phyloP scores from a whole-genome alignment of 1,284 basidiomycete species.

The Clitocybe nebularis region DNA sequence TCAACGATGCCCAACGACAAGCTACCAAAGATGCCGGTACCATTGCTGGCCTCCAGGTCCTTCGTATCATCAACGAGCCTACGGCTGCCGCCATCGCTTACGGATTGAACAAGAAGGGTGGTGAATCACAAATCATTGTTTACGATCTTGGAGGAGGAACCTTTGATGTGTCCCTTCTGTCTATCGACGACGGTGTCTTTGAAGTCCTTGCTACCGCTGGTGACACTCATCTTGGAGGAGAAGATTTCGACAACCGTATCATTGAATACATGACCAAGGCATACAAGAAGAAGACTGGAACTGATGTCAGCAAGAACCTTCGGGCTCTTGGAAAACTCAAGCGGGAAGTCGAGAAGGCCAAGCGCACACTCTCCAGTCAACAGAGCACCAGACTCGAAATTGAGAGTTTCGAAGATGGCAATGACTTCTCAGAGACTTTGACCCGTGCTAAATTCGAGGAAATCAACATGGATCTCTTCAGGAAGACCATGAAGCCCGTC shows the following conservation, averaged over 20 bases:
- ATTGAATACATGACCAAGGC: slow-evolving; percentile 90
- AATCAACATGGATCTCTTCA: slow-evolving; percentile 97
- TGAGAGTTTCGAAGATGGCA: slow-evolving; percentile 92
- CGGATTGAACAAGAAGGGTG: slow-evolving; percentile 94
- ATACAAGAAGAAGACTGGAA: slow-evolving; percentile 95
- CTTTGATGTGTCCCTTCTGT: slow-evolving; percentile 97
- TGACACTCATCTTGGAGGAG: slow-evolving; percentile 98
- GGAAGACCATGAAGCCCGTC: slow-evolving; percentile 99
- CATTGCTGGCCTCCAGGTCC: slow-evolving; percentile 93
- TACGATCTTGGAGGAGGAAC: slow-evolving; percentile 99
- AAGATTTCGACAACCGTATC: slow-evolving; percentile 97
- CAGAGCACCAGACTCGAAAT: slow-evolving; percentile 87
- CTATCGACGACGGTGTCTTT: slow-evolving; percentile 97
- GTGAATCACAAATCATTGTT: slow-evolving; percentile 95
- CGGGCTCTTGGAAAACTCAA: slow-evolving; percentile 96
- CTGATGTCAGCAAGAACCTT: slow-evolving; percentile 84
- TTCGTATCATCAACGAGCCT: slow-evolving; percentile 99
- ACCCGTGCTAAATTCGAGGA: slow-evolving; percentile 99
- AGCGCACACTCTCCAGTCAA: slow-evolving; percentile 92
- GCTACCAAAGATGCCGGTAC: slow-evolving; percentile 98
- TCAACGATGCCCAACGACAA: slow-evolving; percentile 99
- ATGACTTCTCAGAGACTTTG: slow-evolving; percentile 95
- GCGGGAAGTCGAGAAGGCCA: slow-evolving; percentile 98
- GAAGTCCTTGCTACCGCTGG: slow-evolving; percentile 97
- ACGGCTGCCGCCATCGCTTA: slow-evolving; percentile 98